These are phyloP conservation scores for Penicillium psychrofluorescens DNA, from an alignment of 495 filamentous ascomycete species.

Conservation along the genomic window DNA sequence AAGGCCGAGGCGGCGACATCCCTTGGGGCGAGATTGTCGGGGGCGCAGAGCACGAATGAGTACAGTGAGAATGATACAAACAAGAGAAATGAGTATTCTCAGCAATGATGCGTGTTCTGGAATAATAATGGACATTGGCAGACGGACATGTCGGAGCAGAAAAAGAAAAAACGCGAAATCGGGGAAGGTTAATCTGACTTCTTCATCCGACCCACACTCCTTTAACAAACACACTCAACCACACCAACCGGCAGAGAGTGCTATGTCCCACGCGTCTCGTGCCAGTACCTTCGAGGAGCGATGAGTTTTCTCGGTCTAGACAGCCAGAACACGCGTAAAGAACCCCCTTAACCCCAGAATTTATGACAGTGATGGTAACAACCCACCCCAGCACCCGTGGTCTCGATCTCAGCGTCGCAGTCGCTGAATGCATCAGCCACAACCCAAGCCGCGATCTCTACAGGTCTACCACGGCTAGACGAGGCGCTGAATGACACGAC, in stretches of 20 bases:
- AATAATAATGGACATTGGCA: not conserved
- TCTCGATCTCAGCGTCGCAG: slow-evolving; percentile 84
- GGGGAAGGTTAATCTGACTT: too few species aligned
- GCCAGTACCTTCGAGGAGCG: too few species aligned
- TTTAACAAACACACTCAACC: too few species aligned
- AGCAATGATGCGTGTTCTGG: too few species aligned
- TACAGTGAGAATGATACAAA: slow-evolving; percentile 1
- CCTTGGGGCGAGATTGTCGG: slow-evolving; percentile 8
- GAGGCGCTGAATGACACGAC: slow-evolving; percentile 26
- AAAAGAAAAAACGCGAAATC: not conserved
- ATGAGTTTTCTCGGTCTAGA: slow-evolving; percentile 16
- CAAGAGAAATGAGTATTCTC: not conserved
- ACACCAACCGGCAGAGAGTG: too few species aligned
- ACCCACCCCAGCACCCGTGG: slow-evolving; percentile 45
- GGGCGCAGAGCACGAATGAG: not conserved
- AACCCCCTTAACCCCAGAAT: too few species aligned
- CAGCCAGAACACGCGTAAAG: slow-evolving; percentile 20
- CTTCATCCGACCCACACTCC: too few species aligned
- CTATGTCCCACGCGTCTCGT: too few species aligned
- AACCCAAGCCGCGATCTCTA: slow-evolving; percentile 48
- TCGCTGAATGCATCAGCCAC: slow-evolving; percentile 60
- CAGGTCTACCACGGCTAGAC: slow-evolving; percentile 60
- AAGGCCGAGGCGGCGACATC: slow-evolving; percentile 31
- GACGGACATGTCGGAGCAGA: not conserved
- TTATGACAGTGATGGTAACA: not conserved